Base-by-base conservation (phyloP, 2,329 filamentous ascomycete species). In the Aspergillus glaucus region DNA sequence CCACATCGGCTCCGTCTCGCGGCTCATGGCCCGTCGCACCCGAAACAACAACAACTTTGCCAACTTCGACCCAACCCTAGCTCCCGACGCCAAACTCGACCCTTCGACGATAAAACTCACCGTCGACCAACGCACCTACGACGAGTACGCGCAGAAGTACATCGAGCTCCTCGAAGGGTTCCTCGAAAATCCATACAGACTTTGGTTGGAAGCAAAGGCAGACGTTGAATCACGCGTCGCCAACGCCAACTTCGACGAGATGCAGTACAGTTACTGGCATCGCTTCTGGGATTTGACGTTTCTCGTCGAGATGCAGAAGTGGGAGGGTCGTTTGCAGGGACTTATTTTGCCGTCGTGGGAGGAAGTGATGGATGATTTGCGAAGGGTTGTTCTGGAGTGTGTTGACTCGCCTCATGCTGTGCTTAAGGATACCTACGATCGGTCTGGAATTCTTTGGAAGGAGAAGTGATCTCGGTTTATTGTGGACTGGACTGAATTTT, bases 331-430 rank as follows among this genome's bases (percentile, higher is more conserved):
- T 8, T 10, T 63, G 7, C 15, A 55, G 3, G 36, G 48, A 1
- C n/a, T 67, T 14, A 15, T 39, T 1, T 14, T 67, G 14, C 65
- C 66, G 1, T 47, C 47, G 6, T 68, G 57, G 55, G 55, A 62
- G 17, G 51, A 59, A 7, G 50, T 62, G 1, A 37, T 67, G 5
- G 51, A 53, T 6, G 58, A 66, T 10, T 14, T 69, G 10, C 52
- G 53, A 15, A 22, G 44, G 2, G 45, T 58, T 34, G 54, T 68
- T 37, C n/a, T 54, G 7, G 56, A 65, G 19, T 49, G 57, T 1
- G 60, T 65, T 8, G 65, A 68, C 43, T 50, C 51, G n/a, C 46
- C 59, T 0, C 49, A 53, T 9, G 48, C 52, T n/a, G 40, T 54
- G 28, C 53, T 50, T 3, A 32, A 46, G 1, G 41, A 45, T 2